Evolutionary conservation across 345 rosid species (phyloP).

Genomic region (Salix brachista): DNA sequence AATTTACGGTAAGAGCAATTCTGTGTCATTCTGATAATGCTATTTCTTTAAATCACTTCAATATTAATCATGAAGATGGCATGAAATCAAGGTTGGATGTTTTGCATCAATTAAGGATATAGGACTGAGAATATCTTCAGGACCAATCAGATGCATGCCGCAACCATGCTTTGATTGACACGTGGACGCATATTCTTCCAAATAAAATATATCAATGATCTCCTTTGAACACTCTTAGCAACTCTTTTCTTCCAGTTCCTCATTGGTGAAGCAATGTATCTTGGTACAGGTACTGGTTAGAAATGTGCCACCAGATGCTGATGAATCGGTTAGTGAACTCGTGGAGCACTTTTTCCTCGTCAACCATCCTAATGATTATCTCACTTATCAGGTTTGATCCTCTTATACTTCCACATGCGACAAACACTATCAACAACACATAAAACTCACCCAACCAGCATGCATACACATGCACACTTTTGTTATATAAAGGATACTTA

Average conservation of each 20-base stretch:
- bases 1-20: constrained; percentile 62
- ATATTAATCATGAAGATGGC: background rate
- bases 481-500: background rate
- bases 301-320: constrained; percentile 87
- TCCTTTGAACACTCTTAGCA: background rate
- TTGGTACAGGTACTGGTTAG: constrained; percentile 66
- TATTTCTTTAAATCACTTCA: background rate
- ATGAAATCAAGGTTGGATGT: background rate
- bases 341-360: constrained; percentile 88
- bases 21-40: background rate
- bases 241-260: constrained; percentile 2
- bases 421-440: background rate
- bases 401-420: background rate
- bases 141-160: background rate
- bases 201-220: background rate
- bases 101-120: background rate
- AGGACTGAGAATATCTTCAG: background rate
- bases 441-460: background rate
- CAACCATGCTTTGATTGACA: background rate
- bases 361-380: constrained; percentile 81
- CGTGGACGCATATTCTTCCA: background rate
- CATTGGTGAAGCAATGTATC: constrained; percentile 4
- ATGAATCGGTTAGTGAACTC: constrained; percentile 78
- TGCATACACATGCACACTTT: background rate
- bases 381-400: constrained; percentile 69